Conservation (phyloP, 169 alveolate species). For the Plasmodium vinckei region DNA sequence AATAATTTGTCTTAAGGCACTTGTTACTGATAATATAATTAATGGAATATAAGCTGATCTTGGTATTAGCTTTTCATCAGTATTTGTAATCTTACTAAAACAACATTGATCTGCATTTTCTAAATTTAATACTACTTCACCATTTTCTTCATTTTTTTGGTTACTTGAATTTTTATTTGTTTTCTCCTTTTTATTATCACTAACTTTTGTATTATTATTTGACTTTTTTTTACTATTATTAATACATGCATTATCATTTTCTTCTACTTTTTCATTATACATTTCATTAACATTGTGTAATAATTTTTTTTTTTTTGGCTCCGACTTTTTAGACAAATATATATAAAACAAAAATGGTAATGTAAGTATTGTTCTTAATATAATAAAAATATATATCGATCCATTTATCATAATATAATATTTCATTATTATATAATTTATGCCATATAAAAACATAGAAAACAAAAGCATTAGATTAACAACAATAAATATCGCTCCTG, state of each 20-base stretch:
- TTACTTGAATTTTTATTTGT: neutral
- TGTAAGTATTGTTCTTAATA: slow-evolving; percentile 39
- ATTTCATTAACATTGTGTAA: slow-evolving; percentile 15
- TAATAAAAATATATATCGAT: slow-evolving; percentile 44
- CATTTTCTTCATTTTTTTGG: neutral
- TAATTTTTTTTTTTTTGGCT: slow-evolving; percentile 53
- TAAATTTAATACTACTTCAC: slow-evolving; percentile 2
- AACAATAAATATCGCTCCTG: neutral
- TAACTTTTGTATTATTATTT: slow-evolving; percentile 12
- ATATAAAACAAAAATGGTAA: slow-evolving; percentile 59
- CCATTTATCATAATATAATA: slow-evolving; percentile 69
- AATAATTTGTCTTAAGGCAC: slow-evolving; percentile 79
- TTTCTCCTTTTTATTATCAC: neutral
- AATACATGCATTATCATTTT: neutral
- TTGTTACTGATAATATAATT: slow-evolving; percentile 66
- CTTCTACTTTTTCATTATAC: neutral
- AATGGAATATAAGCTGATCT: slow-evolving; percentile 53
- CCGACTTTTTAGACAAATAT: slow-evolving; percentile 25
- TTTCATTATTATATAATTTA: slow-evolving; percentile 67
- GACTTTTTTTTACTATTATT: slow-evolving; percentile 9
- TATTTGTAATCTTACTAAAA: slow-evolving; percentile 20
- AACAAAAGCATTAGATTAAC: slow-evolving; percentile 42
- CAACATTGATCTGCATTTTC: slow-evolving; percentile 11
- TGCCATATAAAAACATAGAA: slow-evolving; percentile 67
- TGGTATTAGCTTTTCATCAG: slow-evolving; percentile 58